Evolutionary conservation across 176 grass and related monocot genomes (phyloP).

Genomic region (Themeda triandra): DNA sequence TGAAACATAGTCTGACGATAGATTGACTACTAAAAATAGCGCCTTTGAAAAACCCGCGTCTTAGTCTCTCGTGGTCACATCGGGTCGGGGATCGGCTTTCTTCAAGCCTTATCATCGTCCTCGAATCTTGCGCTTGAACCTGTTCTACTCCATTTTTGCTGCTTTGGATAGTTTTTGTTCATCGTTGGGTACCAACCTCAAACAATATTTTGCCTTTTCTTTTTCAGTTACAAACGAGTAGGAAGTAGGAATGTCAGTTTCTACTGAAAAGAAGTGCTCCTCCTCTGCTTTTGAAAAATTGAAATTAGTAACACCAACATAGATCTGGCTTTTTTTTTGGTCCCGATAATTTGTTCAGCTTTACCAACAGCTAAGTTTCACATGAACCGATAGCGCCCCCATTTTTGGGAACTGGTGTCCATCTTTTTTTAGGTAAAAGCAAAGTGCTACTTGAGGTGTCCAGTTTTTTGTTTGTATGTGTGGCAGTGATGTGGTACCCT

Average conservation of each 20-base stretch:
- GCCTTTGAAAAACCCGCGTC: background rate
- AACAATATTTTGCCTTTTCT: background rate
- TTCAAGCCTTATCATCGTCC: background rate
- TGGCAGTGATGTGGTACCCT: background rate
- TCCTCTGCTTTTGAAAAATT: background rate
- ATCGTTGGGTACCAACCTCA: background rate
- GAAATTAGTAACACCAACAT: background rate
- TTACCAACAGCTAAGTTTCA: background rate
- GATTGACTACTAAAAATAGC: constrained; percentile 35
- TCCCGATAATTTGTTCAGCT: background rate
- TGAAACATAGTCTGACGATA: too few relatives aligned
- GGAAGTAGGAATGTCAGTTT: background rate
- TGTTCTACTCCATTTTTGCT: too few relatives aligned
- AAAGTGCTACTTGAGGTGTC: background rate
- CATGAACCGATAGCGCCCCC: background rate
- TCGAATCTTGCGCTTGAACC: too few relatives aligned
- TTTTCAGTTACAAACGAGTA: background rate
- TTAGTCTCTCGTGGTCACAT: background rate
- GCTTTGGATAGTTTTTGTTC: background rate
- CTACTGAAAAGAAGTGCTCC: background rate
- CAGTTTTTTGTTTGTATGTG: background rate
- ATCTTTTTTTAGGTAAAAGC: constrained; percentile 14
- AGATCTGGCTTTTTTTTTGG: too few relatives aligned
- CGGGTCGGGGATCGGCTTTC: background rate
- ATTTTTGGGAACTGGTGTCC: background rate